phyloP scores from a whole-genome alignment of 1,284 basidiomycete species.

The Boletellus sp. region DNA sequence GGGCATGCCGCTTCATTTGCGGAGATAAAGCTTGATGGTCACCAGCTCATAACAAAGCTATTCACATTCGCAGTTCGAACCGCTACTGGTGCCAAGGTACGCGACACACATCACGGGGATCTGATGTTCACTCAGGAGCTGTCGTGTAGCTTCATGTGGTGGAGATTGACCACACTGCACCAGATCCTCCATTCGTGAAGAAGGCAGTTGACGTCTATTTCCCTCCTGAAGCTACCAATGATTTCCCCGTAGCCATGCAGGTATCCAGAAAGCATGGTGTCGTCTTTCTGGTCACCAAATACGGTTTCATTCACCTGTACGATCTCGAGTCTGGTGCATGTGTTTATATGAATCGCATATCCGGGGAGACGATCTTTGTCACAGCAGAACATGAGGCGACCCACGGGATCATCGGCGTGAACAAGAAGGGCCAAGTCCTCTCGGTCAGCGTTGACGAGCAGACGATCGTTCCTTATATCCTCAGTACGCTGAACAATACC shows the following conservation, averaged over 20 bases:
- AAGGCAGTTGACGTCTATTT: slow-evolving; percentile 99
- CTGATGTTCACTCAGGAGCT: slow-evolving; percentile 13
- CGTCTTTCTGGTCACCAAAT: slow-evolving; percentile 97
- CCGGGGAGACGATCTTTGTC: slow-evolving; percentile 98
- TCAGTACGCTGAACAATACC: slow-evolving; percentile 93
- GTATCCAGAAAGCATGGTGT: slow-evolving; percentile 97
- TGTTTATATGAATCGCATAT: slow-evolving; percentile 99
- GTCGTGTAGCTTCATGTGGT: slow-evolving; percentile 86
- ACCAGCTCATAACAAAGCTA: slow-evolving; percentile 81
- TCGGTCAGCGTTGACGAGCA: slow-evolving; percentile 97
- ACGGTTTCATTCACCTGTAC: slow-evolving; percentile 99
- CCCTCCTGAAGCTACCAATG: slow-evolving; percentile 96
- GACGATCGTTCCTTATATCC: slow-evolving; percentile 93
- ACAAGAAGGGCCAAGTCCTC: slow-evolving; percentile 98
- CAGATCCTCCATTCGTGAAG: slow-evolving; percentile 96
- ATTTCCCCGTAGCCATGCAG: slow-evolving; percentile 99
- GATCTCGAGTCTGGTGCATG: slow-evolving; percentile 98
- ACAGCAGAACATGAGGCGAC: slow-evolving; percentile 94
- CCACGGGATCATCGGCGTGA: slow-evolving; percentile 97
- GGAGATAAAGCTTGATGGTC: slow-evolving; percentile 86
- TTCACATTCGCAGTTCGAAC: slow-evolving; percentile 97
- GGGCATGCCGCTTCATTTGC: slow-evolving; percentile 98
- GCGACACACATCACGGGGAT: slow-evolving; percentile 24
- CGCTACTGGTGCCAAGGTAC: slow-evolving; percentile 92
- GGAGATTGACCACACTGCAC: slow-evolving; percentile 94